Base-by-base conservation (phyloP, 2,329 filamentous ascomycete species). In the Coniochaeta hoffmannii region DNA sequence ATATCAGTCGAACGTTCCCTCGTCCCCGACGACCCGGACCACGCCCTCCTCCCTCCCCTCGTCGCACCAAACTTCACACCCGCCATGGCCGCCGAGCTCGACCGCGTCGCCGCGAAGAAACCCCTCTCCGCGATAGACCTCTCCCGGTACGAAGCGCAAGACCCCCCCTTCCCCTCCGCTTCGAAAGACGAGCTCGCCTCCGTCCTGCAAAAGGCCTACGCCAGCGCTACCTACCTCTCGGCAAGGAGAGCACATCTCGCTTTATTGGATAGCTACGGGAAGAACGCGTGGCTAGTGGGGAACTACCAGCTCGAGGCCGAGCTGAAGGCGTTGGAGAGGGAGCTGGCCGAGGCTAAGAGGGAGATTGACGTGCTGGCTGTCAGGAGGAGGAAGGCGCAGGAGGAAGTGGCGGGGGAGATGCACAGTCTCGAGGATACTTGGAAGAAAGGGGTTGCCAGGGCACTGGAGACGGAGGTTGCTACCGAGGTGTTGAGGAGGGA, bases 241-340 rank as follows among this genome's bases (percentile, higher is more conserved):
- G 65, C 71, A n/a, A 79, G 82, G 3, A 68, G 74, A 34, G 64
- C 76, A 31, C 78, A 83, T 70, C 81, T 96, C 17, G 74, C 77
- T 1, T 78, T 96, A n/a, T 81, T 96, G 19, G 89, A 94, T 64
- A 79, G 79, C 53, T 86, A 86, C 70, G 94, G 93, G 62, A 90
- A 90, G 73, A 96, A 96, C 69, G 87, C 90, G 10, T 97, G 94
- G 93, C 77, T 99, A 55, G 80, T 96, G 9, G 83, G 83, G 6
- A 99, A 99, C 70, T 83, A 86, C 63, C 84, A 89, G 62, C 71
- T 91, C 19, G 93, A 97, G 72, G 82, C 83, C 44, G 80, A 90
- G 41, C 71, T 95, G 53, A 78, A 79, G 53, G 70, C 70, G 12
- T 66, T 95, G 26, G 93, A 97, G 76, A 76, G 77, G 46, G 90